Conservation (phyloP, 306 rosid species). For the Senna siamea region DNA sequence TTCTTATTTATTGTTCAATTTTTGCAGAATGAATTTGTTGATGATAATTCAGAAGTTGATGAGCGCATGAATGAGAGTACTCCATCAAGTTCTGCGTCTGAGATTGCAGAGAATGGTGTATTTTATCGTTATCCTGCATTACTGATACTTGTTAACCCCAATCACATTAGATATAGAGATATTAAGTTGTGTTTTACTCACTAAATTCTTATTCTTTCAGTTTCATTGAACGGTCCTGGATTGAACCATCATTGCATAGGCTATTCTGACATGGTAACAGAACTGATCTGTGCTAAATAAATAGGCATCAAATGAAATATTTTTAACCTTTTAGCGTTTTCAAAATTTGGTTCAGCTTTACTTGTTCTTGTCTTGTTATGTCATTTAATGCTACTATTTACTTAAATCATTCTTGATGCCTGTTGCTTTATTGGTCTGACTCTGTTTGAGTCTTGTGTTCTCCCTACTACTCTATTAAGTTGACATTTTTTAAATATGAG, state of each 20-base stretch:
- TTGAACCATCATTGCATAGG: constrained; percentile 43
- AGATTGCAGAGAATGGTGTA: constrained; percentile 57
- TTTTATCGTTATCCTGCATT: constrained; percentile 41
- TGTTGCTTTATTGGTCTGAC: constrained; percentile 8
- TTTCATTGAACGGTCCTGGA: constrained; percentile 47
- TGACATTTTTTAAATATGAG: constrained; percentile 7
- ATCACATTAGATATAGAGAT: constrained; percentile 26
- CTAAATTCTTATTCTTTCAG: constrained; percentile 57
- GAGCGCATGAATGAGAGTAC: constrained; percentile 54
- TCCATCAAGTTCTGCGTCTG: constrained; percentile 65
- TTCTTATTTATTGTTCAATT: constrained; percentile 13
- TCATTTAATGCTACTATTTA: not conserved
- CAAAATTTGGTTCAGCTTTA: constrained; percentile 26
- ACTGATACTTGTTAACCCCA: constrained; percentile 27
- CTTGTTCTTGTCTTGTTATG: not conserved
- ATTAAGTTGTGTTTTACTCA: constrained; percentile 38
- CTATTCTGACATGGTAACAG: constrained; percentile 57
- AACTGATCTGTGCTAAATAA: constrained; percentile 19
- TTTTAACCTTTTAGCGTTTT: constrained; percentile 9
- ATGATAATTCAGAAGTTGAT: constrained; percentile 57
- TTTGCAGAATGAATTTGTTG: constrained; percentile 63
- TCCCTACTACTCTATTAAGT: not conserved
- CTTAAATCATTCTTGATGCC: constrained; percentile 17
- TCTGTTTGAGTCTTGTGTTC: not conserved
- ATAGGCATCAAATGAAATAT: constrained; percentile 17